A percentile compares a stretch with the other conserved stretches of the same genome.
Conservation (phyloP, 129 eudicot genomes). For the Silybum marianum region DNA sequence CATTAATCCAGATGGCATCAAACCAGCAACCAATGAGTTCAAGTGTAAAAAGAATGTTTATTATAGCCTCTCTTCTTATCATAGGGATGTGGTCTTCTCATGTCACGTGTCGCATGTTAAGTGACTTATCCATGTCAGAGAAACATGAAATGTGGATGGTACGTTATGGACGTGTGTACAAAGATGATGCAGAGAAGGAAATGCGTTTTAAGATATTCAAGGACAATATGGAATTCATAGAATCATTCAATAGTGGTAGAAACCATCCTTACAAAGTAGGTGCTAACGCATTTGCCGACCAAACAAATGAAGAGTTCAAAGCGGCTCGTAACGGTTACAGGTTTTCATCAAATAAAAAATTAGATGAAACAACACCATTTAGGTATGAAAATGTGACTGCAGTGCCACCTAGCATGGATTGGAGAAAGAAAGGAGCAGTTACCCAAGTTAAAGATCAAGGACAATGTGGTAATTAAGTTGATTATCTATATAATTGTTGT, state of each 20-base stretch:
- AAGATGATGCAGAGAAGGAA: slow-evolving; percentile 32
- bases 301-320: slow-evolving; percentile 36
- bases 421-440: slow-evolving; percentile 52
- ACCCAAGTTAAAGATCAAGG: slow-evolving; percentile 41
- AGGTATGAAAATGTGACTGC: slow-evolving; percentile 34
- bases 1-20: neutral
- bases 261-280: slow-evolving; percentile 34
- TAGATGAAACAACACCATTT: slow-evolving; percentile 15
- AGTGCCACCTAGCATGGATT: slow-evolving; percentile 47
- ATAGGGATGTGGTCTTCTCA: slow-evolving; percentile 24
- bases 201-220: slow-evolving; percentile 38
- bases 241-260: slow-evolving; percentile 27
- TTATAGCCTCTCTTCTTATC: slow-evolving; percentile 13
- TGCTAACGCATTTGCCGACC: slow-evolving; percentile 37
- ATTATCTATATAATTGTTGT: neutral
- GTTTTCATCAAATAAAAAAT: neutral
- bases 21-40: slow-evolving; percentile 15
- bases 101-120: slow-evolving; percentile 15
- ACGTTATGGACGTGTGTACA: slow-evolving; percentile 36
- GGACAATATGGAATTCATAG: slow-evolving; percentile 34
- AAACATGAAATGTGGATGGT: slow-evolving; percentile 48
- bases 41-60: neutral
- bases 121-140: slow-evolving; percentile 21
- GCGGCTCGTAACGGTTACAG: slow-evolving; percentile 15
- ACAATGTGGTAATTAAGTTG: slow-evolving; percentile 43